Evolutionary conservation across 306 rosid genomes (phyloP).

Genomic region (Gastrolobium villosum): DNA sequence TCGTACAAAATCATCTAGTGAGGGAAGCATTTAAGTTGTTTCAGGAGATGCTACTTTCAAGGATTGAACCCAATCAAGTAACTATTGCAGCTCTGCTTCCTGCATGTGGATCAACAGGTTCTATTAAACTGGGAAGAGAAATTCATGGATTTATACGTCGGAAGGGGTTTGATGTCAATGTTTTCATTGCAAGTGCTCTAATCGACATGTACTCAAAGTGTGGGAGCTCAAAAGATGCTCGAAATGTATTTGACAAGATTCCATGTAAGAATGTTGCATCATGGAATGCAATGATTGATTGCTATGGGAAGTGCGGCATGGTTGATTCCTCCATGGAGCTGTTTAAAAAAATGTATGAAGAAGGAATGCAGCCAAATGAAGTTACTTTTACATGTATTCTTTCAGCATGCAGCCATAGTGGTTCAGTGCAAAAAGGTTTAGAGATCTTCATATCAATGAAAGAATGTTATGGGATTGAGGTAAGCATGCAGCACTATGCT

Average conservation of each 20-base stretch:
- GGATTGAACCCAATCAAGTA: conserved; percentile 62
- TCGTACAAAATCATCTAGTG: conserved; percentile 53
- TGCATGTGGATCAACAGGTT: conserved; percentile 64
- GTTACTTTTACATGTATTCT: conserved; percentile 69
- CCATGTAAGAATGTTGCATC: conserved; percentile 56
- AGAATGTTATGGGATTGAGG: conserved; percentile 55
- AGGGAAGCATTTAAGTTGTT: conserved; percentile 58
- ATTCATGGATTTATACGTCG: conserved; percentile 69
- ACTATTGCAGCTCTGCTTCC: conserved; percentile 71
- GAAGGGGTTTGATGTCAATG: conserved; percentile 59
- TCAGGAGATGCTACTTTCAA: conserved; percentile 55
- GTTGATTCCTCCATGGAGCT: conserved; percentile 59
- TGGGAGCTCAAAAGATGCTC: conserved; percentile 60
- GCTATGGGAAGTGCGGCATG: conserved; percentile 78
- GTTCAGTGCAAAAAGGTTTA: conserved; percentile 64
- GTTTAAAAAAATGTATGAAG: conserved; percentile 58
- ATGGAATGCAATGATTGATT: conserved; percentile 79
- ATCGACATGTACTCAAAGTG: conserved; percentile 76
- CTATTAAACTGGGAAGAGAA: conserved; percentile 60
- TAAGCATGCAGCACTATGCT: conserved; percentile 64
- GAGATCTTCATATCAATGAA: conserved; percentile 65
- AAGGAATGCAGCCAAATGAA: conserved; percentile 63
- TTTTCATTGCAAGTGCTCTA: conserved; percentile 68
- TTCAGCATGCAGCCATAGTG: conserved; percentile 80
- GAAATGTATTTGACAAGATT: conserved; percentile 57